Conservation (phyloP, 176 grass and related monocot species). For the Carex pumila region DNA sequence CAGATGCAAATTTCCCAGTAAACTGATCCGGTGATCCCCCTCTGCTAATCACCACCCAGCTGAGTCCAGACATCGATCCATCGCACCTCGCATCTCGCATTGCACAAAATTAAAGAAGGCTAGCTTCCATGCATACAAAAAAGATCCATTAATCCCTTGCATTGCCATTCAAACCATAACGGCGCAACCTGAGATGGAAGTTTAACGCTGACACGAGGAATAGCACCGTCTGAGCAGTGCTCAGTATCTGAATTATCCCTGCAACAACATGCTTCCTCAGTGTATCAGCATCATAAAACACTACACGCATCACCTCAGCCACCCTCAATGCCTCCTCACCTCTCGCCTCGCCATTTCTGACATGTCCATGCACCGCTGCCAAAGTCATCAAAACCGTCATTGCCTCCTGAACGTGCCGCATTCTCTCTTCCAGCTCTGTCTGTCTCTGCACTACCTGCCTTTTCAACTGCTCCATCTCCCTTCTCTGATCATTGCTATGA, state of each 20-base stretch:
- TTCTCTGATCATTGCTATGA: background rate
- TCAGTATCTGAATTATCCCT: conserved; percentile 1
- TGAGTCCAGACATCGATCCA: background rate
- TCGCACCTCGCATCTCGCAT: background rate
- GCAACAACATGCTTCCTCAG: background rate
- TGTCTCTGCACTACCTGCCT: background rate
- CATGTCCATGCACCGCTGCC: background rate
- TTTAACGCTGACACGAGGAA: background rate
- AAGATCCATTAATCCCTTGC: background rate
- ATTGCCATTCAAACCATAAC: background rate
- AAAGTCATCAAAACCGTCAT: background rate
- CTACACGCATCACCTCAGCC: background rate
- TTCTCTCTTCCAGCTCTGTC: background rate
- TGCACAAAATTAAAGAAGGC: background rate
- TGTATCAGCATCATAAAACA: conserved; percentile 14
- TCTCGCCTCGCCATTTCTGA: conserved; percentile 1
- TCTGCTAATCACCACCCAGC: background rate
- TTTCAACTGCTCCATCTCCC: background rate
- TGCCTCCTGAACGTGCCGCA: background rate
- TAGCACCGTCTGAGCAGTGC: conserved; percentile 14
- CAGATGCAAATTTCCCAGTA: background rate
- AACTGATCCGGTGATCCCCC: too few relatives aligned
- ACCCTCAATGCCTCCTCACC: conserved; percentile 1
- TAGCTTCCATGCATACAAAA: background rate
- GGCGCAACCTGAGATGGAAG: conserved; percentile 7